phyloP scores from a whole-genome alignment of 73 alveolate species.

The Paramecium biaurelia region DNA sequence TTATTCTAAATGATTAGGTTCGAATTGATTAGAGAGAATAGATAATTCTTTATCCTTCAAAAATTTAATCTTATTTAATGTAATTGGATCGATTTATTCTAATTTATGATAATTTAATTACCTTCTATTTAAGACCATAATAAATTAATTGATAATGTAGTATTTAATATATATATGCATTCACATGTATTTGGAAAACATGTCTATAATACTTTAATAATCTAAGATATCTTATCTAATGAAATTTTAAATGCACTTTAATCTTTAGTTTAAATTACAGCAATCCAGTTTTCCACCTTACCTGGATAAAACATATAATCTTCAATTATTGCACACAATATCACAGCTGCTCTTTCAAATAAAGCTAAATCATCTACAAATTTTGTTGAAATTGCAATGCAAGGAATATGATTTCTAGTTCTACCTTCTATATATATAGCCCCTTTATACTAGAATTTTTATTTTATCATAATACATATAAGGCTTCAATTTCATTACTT shows the following conservation, averaged over 20 bases:
- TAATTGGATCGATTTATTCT: background rate
- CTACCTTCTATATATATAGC: conserved; percentile 40
- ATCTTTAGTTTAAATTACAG: conserved; percentile 2
- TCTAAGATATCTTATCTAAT: background rate
- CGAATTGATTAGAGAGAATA: background rate
- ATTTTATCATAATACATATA: background rate
- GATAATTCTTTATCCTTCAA: background rate
- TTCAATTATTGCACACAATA: background rate
- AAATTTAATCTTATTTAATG: background rate
- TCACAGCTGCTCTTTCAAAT: background rate
- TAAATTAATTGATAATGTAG: background rate
- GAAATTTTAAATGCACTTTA: background rate
- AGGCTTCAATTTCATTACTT: background rate
- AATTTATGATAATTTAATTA: background rate
- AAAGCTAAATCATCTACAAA: background rate
- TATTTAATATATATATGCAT: background rate
- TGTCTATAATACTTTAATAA: background rate
- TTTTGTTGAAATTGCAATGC: background rate
- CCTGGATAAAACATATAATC: conserved; percentile 34
- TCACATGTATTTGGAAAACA: background rate
- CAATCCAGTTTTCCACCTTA: conserved; percentile 25
- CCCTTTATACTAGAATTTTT: background rate
- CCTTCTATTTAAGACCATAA: conserved; percentile 5
- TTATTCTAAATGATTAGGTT: background rate
- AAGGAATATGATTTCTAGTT: background rate